Conservation (phyloP, 495 filamentous ascomycete species). For the Penicillium nucicola region DNA sequence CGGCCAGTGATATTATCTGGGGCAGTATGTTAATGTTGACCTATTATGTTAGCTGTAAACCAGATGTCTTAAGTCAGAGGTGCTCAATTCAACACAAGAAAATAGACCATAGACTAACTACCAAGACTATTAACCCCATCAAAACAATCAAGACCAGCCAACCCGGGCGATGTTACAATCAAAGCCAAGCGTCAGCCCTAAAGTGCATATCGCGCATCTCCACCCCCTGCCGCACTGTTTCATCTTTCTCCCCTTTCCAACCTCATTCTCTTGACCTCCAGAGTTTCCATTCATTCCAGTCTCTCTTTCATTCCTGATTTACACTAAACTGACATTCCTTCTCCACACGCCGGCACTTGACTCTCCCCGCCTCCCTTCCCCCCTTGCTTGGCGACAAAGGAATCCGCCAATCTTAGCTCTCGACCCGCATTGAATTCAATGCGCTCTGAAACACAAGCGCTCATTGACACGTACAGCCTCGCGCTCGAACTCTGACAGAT, state of each 20-base stretch:
- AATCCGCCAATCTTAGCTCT: constrained; percentile 11
- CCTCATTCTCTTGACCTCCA: background rate
- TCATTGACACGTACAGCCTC: constrained; percentile 2
- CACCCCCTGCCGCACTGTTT: constrained; percentile 5
- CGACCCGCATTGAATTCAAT: constrained; percentile 13
- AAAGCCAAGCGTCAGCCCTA: constrained; percentile 13
- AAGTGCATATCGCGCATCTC: constrained; percentile 1
- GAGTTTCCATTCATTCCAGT: constrained; percentile 4
- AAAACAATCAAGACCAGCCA: too few species aligned
- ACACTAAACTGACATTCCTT: constrained; percentile 17
- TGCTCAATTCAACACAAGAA: too few species aligned
- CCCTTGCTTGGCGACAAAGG: constrained; percentile 23
- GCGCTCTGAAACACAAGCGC: constrained; percentile 14
- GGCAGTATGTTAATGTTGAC: too few species aligned
- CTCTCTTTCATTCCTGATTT: constrained; percentile 8
- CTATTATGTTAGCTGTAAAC: too few species aligned
- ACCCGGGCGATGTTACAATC: too few species aligned
- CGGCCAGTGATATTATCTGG: background rate
- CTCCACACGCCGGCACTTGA: constrained; percentile 17
- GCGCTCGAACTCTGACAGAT: background rate
- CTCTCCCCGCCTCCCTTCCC: constrained; percentile 5
- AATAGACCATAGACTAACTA: too few species aligned
- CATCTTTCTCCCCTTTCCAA: constrained; percentile 2
- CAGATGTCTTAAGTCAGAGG: too few species aligned
- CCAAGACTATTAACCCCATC: too few species aligned